Evolutionary conservation across 805 yeast genomes (phyloP), one percentile per base, ranked within the genome.

Genomic region (Ogataea ganodermae): DNA sequence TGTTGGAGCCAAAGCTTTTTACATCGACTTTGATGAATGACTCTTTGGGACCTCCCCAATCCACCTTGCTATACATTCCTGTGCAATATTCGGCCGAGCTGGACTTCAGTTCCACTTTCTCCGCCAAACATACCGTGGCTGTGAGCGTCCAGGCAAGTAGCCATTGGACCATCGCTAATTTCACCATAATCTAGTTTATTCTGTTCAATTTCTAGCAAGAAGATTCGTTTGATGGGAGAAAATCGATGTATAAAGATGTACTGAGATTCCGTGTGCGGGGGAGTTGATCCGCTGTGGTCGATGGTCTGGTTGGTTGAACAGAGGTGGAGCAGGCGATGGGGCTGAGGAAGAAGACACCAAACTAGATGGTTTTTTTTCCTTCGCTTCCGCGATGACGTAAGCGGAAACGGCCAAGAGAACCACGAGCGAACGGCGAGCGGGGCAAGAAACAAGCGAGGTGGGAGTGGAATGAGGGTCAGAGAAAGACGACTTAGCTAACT

Each of bases 51-150:
- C 99, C 99, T 41, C 89, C 86, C 91, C 96, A 88, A 61, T 91
- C 96, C 39, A 80, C 73, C 57, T 83, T 83, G 46, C 91, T 79
- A 69, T 92, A 92, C 83, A 92, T 85, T 28, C 99, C 99, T 4
- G 90, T 76, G 65, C 99, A 92, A 21, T 80, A 80, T 59, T 88
- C 94, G 14, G 83, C 73, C 41, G 78, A 69, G 9, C 59, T 67
- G 13, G 76, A 65, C 38, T 77, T 75, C 53, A 89, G 73, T 21
- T 61, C 61, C 24, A 76, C 84, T 60, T 69, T 66, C 54, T 74
- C 76, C 61, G 74, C 81, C 74, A 30, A 36, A 5, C 39, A 44
- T 7, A 57, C 43, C 4, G 53, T 48, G 13, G 46, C 47, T 3
- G 47, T 37, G 16, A 48, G 17, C 16, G 44, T 17, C 38, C 37